Conservation (phyloP, 2,329 filamentous ascomycete species). For the Claviceps africana region DNA sequence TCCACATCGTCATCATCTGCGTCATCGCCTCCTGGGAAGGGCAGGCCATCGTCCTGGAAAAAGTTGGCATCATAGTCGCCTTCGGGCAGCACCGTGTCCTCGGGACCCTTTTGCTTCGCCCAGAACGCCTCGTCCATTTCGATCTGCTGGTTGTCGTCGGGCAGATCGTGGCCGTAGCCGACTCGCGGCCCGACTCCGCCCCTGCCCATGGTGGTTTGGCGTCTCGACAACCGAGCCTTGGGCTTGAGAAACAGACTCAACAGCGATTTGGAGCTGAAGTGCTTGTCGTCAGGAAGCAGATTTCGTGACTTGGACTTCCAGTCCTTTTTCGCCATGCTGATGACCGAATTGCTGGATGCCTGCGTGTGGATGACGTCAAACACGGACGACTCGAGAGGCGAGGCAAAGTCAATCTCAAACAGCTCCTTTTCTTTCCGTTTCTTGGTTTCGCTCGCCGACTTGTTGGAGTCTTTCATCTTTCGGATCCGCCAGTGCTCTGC, state of each 20-base stretch:
- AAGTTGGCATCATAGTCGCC: constrained; percentile 95
- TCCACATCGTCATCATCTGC: constrained; percentile 56
- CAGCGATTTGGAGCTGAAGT: constrained; percentile 89
- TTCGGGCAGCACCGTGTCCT: constrained; percentile 43
- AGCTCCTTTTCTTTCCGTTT: constrained; percentile 89
- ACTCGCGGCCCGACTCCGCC: constrained; percentile 30
- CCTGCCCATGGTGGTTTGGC: constrained; percentile 29
- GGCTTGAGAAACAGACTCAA: constrained; percentile 89
- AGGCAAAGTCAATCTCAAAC: constrained; percentile 83
- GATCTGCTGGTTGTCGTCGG: constrained; percentile 45
- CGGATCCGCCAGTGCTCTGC: constrained; percentile 98
- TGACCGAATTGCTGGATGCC: constrained; percentile 64
- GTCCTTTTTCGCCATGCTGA: constrained; percentile 81
- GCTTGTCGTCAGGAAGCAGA: constrained; percentile 90
- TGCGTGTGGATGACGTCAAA: constrained; percentile 70
- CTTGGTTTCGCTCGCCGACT: constrained; percentile 44
- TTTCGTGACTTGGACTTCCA: constrained; percentile 92
- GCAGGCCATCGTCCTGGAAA: constrained; percentile 78
- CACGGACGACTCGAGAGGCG: constrained; percentile 55
- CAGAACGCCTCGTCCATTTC: constrained; percentile 95
- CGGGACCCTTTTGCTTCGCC: constrained; percentile 57
- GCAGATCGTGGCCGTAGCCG: constrained; percentile 27
- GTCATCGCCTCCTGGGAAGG: constrained; percentile 43
- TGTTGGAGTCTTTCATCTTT: constrained; percentile 69
- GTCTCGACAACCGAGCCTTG: constrained; percentile 66